Evolutionary conservation across 1,284 basidiomycete genomes (phyloP), one percentile per base, ranked within the genome.

Genomic region (Ganoderma multipileum): DNA sequence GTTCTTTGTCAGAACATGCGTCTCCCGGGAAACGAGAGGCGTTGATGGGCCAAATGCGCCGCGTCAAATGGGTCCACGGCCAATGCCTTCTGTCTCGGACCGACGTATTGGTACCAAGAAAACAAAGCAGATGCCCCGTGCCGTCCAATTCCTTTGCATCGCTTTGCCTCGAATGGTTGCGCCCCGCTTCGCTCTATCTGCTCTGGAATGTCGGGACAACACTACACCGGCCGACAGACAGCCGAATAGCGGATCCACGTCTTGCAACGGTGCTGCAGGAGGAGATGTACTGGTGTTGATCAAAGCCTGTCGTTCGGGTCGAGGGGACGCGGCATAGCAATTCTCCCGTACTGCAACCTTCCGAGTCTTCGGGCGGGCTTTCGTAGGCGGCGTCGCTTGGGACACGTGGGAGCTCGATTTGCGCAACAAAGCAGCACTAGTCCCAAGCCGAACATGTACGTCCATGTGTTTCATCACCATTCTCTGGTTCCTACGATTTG

Each of bases 11-110:
- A 55, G 52, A 33, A 58, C 11, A 7, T n/a, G 33, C 8, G 33
- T 58, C 55, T 58, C 55, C 55, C 20, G 33, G 55, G 55, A 58
- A 30, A 58, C 55, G 33, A 58, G 52, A 26, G 47, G 47, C 47
- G 47, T 55, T 16, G 12, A 55, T 33, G 30, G 28, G 33, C 54
- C 18, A 9, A 55, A 18, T 28, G 55, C 55, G 11, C 16, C 33
- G 33, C 20, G 33, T 12, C 55, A 36, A 58, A n/a, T 50, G 11
- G 23, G 47, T 26, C 30, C 5, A 33, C 16, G 28, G 54, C 26
- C 28, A 28, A 33, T 12, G 30, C 30, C 28, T 55, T 23, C 26
- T 55, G 30, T 55, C 28, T 55, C 28, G 30, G 23, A 33, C 30
- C 54, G 28, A 33, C 54, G 30, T 33, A 33, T 14, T 12, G 54